phyloP scores from a whole-genome alignment of 352 stramenopile species.

The Phytophthora brassicae region DNA sequence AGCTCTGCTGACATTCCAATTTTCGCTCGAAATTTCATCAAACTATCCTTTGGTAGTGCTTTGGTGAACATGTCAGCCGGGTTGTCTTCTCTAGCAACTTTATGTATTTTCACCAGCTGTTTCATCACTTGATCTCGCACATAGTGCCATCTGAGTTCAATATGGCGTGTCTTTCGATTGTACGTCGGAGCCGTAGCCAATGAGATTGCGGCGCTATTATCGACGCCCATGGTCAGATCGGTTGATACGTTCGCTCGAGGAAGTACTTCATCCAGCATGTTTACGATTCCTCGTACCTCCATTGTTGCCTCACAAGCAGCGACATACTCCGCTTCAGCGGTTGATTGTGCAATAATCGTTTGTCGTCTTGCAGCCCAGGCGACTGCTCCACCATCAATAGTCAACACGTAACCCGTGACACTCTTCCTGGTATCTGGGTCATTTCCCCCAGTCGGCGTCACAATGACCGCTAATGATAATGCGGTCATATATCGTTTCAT shows the following conservation, averaged over 20 bases:
- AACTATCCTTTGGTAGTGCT: background rate
- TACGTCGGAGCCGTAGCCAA: constrained; percentile 12
- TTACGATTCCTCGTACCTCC: constrained; percentile 10
- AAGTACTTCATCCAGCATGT: constrained; percentile 21
- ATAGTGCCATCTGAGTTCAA: background rate
- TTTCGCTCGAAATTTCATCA: background rate
- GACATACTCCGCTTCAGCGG: constrained; percentile 21
- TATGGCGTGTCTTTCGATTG: constrained; percentile 3
- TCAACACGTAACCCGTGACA: constrained; percentile 10
- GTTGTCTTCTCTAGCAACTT: background rate
- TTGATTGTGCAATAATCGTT: constrained; percentile 13
- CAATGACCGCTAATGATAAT: constrained; percentile 10
- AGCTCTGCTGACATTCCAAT: background rate
- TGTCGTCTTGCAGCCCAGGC: constrained; percentile 12
- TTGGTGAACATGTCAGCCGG: background rate
- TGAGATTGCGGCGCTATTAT: constrained; percentile 13
- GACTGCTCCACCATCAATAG: constrained; percentile 11
- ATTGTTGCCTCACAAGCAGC: constrained; percentile 11
- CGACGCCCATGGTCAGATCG: background rate
- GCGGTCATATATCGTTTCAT: background rate
- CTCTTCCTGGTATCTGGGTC: constrained; percentile 17
- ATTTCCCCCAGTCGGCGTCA: constrained; percentile 23
- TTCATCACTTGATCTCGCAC: background rate
- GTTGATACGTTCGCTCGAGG: background rate
- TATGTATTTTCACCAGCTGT: background rate